Base-by-base conservation (phyloP, 306 rosid genomes). In the Prunus kanzakura region DNA sequence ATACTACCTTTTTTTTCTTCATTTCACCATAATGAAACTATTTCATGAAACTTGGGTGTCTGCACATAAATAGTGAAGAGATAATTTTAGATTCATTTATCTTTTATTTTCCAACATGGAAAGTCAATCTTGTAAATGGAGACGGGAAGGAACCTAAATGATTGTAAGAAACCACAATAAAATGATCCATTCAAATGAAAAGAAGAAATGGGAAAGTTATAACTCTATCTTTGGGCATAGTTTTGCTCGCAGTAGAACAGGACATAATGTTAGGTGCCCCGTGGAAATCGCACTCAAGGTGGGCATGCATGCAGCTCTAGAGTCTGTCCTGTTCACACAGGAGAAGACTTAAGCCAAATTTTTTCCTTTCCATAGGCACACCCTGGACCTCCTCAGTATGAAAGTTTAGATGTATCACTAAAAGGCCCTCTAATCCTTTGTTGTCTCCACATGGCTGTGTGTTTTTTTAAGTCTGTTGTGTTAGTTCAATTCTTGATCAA, bases 401-500 rank as follows among this genome's bases (percentile, higher is more conserved):
- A 7, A 38, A 56, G 22, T 9, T 22, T 30, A 8, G 47, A 71
- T 71, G 47, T 13, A 25, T 56, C 76, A 56, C 51, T 56, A 35
- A 41, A 56, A 72, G 6, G 23, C 15, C 52, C 67, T 22, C 54
- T 32, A 72, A 41, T 72, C 11, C 55, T 41, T 18, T 55, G 38
- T 60, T 49, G 25, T 10, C 63, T 57, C 38, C 62, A 4, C 25
- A 9, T 27, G 41, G 27, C 11, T 8, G 25, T 58, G 14, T 10
- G 61, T 69, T 56, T 47, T 47, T 69, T 50, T 5, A 35, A 76
- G 54, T 70, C 16, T 72, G 71, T 56, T 77, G 15, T 76, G 30
- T 23, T 2, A 27, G 55, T 54, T 72, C 30, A 64, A 52, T 70
- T 71, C 79, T 71, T 80, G 69, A 38, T 15, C 60, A 30, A 63